Base-by-base conservation (phyloP, 2,329 filamentous ascomycete genomes). In the Penicillium capsulatum region DNA sequence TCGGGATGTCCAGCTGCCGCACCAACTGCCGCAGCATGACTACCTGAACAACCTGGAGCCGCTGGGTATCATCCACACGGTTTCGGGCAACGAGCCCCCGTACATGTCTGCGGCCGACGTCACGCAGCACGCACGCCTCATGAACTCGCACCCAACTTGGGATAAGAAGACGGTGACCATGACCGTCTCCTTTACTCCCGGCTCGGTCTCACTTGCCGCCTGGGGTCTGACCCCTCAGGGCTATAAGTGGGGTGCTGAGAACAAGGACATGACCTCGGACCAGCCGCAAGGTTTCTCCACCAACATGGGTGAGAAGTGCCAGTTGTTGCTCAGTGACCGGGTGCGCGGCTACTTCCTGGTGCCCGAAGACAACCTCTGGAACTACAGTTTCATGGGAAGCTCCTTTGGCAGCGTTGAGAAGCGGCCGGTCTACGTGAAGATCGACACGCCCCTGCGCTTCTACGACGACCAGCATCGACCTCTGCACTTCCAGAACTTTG, bases 81-180 rank as follows among this genome's bases (percentile, higher is more conserved):
- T 91, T 53, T 91, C 90, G 20, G 91, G 92, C 49, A 95, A 92
- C 60, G 92, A 98, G 69, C 80, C 91, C 30, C 86, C 86, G 5
- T 97, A 96, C 74, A 97, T 98, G 90, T 89, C 88, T 11, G 86
- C 92, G 2, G 80, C 83, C 56, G 92, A 98, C 64, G 91, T 97
- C 34, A 98, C 92, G 2, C 87, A 91, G 63, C 92, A 98, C 61
- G 82, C 94, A 16, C 84, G 86, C 38, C 75, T 98, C 19, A 91
- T 96, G 72, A 87, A 92, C 50, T 73, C 81, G 2, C 90, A 98
- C 64, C 70, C 79, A 3, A 72, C 70, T 47, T 92, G 86, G 86
- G 84, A 94, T 66, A 84, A 87, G 65, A 92, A 89, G 72, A 95
- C 88, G 0, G 81, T 96, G 40, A 96, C 89, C 1, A 90, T 98